Evolutionary conservation across 148 eudicot genomes (phyloP), one percentile per base, ranked within the genome.

Genomic region (Persicaria tinctoria): DNA sequence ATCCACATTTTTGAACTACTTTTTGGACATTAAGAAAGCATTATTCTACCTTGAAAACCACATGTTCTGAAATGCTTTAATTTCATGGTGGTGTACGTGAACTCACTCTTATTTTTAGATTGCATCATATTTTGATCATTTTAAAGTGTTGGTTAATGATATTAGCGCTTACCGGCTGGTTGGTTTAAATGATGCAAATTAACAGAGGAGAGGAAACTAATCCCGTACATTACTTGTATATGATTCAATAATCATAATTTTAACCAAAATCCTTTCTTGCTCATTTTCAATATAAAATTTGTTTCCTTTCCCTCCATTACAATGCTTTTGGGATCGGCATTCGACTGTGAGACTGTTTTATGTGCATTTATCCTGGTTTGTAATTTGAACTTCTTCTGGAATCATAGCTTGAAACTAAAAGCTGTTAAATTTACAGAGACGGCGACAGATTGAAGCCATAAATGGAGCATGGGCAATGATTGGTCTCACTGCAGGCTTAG

Each of bases 391-490:
- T 63, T 27, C 14, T 32, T 63, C 14, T 63, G 46, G 68, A 14
- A 45, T 4, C 13, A 63, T 63, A 63, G 68, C 46, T 63, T 63
- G 68, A 63, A 3, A 63, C 45, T 63, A 9, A 66, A 66, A 66
- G 66, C 9, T 66, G 14, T 13, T 66, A 38, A 54, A 6, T 46
- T 71, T 79, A 51, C 80, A 95, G 99, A 87, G 86, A 76, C 79
- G 79, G 69, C 91, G 94, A 44, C 83, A 74, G 74, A 86, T 90
- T 68, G 97, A 95, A 88, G 99, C 99, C 4, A 89, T 95, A 6
- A 95, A 95, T 83, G 99, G 99, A 74, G 99, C 90, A 14, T 92
- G 96, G 97, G 99, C 99, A 48, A 92, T 95, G 97, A 84, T 95
- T 32, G 99, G 99, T 76, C 93, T 95, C 45, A 95, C 97, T 1